Evolutionary conservation across 139 green algal genomes (phyloP).

Genomic region (Desmodesmus armatus): DNA sequence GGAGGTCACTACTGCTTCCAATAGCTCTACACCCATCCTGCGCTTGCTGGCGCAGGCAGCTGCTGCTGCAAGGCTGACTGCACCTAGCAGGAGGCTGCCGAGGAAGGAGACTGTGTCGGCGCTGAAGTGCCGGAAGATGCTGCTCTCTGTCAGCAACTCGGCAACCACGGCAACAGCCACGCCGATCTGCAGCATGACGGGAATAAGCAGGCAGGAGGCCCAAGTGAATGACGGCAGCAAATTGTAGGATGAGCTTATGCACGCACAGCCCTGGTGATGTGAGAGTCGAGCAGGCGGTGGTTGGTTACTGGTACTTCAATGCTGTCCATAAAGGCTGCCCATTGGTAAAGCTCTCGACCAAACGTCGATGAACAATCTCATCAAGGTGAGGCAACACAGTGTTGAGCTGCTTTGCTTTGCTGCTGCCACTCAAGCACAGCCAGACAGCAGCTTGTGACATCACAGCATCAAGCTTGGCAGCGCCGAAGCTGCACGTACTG

Average conservation of each 20-base stretch:
- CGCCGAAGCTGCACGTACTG: not conserved
- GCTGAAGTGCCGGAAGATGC: not conserved
- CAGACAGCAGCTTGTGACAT: no score
- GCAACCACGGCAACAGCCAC: slow-evolving; percentile 30
- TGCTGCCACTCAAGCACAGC: no score
- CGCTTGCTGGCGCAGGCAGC: slow-evolving; percentile 8
- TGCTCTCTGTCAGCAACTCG: slow-evolving; percentile 29
- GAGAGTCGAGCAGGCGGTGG: not conserved
- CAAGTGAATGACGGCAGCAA: no score
- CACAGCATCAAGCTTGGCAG: no score
- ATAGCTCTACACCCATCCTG: not conserved
- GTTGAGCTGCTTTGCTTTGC: no score
- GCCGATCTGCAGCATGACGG: slow-evolving; percentile 16
- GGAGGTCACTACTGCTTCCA: slow-evolving; percentile 37
- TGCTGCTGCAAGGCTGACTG: not conserved
- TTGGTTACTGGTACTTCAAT: no score
- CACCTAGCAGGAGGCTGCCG: not conserved
- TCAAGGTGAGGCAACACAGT: no score
- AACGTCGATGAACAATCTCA: no score
- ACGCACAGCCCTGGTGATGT: no score
- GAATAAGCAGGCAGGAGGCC: not conserved
- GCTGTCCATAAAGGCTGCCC: no score
- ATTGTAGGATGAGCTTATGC: no score
- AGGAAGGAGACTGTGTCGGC: not conserved
- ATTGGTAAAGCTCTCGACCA: no score